Evolutionary conservation across 129 eudicot genomes (phyloP).

Genomic region (Centaurea solstitialis): DNA sequence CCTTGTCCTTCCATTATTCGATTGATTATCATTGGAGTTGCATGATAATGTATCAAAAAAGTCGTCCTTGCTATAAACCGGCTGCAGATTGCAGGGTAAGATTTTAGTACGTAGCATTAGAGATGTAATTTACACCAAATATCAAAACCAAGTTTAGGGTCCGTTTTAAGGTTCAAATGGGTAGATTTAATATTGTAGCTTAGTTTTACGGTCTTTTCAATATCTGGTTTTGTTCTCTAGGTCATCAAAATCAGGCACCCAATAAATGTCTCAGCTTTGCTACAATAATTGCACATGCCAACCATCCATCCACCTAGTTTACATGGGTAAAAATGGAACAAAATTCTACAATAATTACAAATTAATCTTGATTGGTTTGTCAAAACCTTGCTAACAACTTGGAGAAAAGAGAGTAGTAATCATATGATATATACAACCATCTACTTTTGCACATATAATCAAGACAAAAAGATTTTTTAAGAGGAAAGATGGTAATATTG

Average conservation of each 20-base stretch:
- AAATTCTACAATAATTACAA: background rate
- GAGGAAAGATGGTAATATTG: no score
- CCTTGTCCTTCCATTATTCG: slow-evolving; percentile 52
- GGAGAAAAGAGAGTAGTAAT: background rate
- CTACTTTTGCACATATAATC: no score
- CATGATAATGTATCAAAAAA: slow-evolving; percentile 80
- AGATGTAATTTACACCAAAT: background rate
- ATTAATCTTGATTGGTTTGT: background rate
- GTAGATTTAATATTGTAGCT: no score
- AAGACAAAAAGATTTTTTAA: background rate
- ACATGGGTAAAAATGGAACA: background rate
- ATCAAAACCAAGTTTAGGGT: background rate
- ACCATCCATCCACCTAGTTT: background rate
- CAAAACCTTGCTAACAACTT: background rate
- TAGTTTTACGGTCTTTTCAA: background rate
- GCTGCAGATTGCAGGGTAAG: slow-evolving; percentile 43
- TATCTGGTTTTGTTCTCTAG: background rate
- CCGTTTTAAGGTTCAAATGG: background rate
- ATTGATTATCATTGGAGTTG: slow-evolving; percentile 47
- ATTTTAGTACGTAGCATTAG: background rate
- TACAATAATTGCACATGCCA: background rate
- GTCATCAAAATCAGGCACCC: background rate
- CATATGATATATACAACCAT: background rate
- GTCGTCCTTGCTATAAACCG: slow-evolving; percentile 85
- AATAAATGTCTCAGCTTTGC: background rate